Conservation (phyloP, 192 early-diverging fungal genomes). For the Coemansia sp. region DNA sequence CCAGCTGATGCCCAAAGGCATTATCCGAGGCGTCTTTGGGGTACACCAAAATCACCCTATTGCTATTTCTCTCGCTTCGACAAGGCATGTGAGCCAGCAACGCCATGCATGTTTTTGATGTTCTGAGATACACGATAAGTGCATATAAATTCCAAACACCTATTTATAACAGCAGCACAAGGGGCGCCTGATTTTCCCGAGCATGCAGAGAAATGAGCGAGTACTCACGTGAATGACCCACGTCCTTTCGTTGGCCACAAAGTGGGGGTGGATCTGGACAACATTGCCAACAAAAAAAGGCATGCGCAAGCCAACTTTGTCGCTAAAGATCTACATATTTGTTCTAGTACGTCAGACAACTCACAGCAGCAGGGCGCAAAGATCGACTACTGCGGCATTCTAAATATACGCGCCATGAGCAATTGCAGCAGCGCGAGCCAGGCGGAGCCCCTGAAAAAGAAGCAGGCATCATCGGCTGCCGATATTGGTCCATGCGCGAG, state of each 20-base stretch:
- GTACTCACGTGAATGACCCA: background rate
- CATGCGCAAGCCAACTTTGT: background rate
- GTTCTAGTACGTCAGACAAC: background rate
- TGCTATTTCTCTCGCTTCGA: background rate
- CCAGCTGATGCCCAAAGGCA: no score
- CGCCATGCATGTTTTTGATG: background rate
- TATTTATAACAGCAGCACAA: background rate
- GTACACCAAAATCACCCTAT: slow-evolving; percentile 3
- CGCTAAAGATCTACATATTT: background rate
- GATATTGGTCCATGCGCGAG: slow-evolving; percentile 17
- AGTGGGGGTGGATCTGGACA: background rate
- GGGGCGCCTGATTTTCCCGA: slow-evolving; percentile 4
- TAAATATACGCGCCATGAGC: slow-evolving; percentile 4
- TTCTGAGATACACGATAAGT: background rate
- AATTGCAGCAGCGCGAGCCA: background rate
- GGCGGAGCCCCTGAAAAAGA: slow-evolving; percentile 26
- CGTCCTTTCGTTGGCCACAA: background rate
- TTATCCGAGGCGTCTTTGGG: no score
- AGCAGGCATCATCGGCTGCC: slow-evolving; percentile 43
- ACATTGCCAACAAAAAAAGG: no score
- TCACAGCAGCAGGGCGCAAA: background rate
- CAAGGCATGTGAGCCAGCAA: background rate
- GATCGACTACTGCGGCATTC: background rate
- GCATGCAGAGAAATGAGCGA: background rate
- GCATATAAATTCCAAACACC: background rate